Evolutionary conservation across 2,329 filamentous ascomycete species (phyloP).

Genomic region (Colletotrichum paranaense): DNA sequence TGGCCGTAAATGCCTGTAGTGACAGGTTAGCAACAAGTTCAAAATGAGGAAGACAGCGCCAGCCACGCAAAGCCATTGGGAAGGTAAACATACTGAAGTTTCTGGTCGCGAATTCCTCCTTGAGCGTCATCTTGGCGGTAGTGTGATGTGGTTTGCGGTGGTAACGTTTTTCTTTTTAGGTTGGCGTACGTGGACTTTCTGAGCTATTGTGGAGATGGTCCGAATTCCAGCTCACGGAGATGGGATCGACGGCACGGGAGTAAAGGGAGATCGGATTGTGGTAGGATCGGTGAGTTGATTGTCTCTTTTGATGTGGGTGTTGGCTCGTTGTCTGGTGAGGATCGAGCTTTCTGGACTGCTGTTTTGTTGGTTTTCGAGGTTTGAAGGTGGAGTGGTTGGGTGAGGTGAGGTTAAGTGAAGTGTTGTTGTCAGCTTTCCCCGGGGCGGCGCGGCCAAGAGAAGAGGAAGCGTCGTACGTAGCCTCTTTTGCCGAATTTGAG

Average conservation of each 20-base stretch:
- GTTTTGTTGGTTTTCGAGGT: background rate
- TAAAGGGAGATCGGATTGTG: background rate
- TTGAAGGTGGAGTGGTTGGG: conserved; percentile 4
- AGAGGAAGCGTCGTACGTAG: conserved; percentile 33
- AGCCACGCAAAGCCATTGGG: background rate
- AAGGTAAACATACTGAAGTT: conserved; percentile 75
- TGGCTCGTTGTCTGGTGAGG: background rate
- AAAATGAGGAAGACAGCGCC: background rate
- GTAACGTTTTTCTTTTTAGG: conserved; percentile 18
- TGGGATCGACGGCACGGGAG: conserved; percentile 17
- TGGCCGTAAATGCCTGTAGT: conserved; percentile 77
- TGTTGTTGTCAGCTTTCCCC: conserved; percentile 29
- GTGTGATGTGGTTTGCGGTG: conserved; percentile 21
- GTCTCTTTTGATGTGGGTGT: background rate
- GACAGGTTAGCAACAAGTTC: conserved; percentile 45
- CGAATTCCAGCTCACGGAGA: conserved; percentile 31
- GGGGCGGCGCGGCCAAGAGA: conserved; percentile 22
- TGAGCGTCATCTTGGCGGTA: conserved; percentile 72
- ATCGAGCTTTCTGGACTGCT: conserved; percentile 6
- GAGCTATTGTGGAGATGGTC: conserved; percentile 36
- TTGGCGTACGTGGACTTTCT: conserved; percentile 35
- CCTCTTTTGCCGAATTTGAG: conserved; percentile 35
- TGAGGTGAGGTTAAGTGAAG: background rate
- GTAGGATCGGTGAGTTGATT: background rate
- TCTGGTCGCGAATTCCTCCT: conserved; percentile 77